Percentiles rank a stretch among this genome's conserved stretches.
Evolutionary conservation across 305 asterid species (phyloP).

Genomic region (Lippia alba): DNA sequence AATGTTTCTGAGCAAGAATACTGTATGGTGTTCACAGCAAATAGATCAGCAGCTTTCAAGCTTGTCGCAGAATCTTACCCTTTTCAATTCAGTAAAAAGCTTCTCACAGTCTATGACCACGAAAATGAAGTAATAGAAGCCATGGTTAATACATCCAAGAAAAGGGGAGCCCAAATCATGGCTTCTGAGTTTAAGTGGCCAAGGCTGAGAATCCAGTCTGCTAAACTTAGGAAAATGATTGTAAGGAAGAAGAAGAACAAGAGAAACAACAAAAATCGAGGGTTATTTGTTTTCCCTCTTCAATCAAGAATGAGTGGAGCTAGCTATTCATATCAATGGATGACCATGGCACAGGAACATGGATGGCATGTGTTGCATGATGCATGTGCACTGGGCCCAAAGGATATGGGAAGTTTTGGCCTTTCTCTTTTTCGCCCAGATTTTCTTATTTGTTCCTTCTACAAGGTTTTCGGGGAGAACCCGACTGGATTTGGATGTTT

Average conservation of each 20-base stretch:
- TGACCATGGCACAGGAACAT: slow-evolving; percentile 76
- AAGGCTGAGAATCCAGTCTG: slow-evolving; percentile 62
- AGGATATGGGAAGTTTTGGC: slow-evolving; percentile 86
- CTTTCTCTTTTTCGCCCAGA: slow-evolving; percentile 83
- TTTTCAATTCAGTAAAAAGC: slow-evolving; percentile 56
- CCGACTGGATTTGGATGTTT: slow-evolving; percentile 96
- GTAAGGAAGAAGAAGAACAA: slow-evolving; percentile 53
- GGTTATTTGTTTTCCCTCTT: slow-evolving; percentile 84
- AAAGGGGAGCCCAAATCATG: slow-evolving; percentile 64
- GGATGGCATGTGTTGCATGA: slow-evolving; percentile 96
- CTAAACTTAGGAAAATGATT: slow-evolving; percentile 58
- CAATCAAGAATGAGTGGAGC: slow-evolving; percentile 85
- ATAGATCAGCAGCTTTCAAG: slow-evolving; percentile 82
- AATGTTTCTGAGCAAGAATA: slow-evolving; percentile 69
- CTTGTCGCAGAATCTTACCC: slow-evolving; percentile 89
- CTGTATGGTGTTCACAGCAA: slow-evolving; percentile 76
- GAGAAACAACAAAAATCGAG: slow-evolving; percentile 55
- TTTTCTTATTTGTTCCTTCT: slow-evolving; percentile 82
- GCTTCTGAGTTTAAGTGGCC: slow-evolving; percentile 96
- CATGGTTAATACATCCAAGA: slow-evolving; percentile 60
- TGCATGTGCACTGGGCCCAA: slow-evolving; percentile 86
- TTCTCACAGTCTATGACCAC: slow-evolving; percentile 80
- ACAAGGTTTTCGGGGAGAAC: slow-evolving; percentile 83
- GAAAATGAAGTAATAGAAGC: slow-evolving; percentile 73
- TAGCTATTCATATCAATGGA: slow-evolving; percentile 89